Percentiles rank a stretch among this genome's conserved stretches.
These are phyloP conservation scores for Thelonectria blattea DNA, from an alignment of 2,329 filamentous ascomycete species.

Conservation along the genomic window DNA sequence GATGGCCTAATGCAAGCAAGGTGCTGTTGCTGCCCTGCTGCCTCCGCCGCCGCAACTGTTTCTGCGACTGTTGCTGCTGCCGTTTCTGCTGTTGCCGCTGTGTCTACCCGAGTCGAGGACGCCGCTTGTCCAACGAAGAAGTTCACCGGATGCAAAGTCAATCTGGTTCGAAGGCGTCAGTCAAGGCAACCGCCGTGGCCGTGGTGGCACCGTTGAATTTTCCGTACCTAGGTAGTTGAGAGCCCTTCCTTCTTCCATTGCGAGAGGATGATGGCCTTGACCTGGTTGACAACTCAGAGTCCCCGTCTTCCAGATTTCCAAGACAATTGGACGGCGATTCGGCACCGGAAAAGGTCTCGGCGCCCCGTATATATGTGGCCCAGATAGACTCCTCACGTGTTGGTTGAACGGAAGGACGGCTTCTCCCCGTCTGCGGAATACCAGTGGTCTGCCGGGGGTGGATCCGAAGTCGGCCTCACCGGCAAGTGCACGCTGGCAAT, in stretches of 20 bases:
- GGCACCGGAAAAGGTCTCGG: slow-evolving; percentile 6
- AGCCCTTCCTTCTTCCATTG: too few relatives aligned
- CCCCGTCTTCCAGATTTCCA: too few relatives aligned
- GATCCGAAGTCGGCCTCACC: slow-evolving; percentile 14
- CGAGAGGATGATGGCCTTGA: too few relatives aligned
- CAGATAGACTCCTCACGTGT: background rate
- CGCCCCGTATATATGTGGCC: background rate
- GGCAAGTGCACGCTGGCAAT: slow-evolving; percentile 11
- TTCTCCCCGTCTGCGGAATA: too few relatives aligned
- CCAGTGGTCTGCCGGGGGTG: background rate
- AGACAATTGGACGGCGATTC: slow-evolving; percentile 4
- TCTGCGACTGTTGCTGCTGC: too few relatives aligned
- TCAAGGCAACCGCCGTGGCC: background rate
- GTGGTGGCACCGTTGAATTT: background rate
- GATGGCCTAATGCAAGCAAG: background rate
- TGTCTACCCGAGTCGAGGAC: background rate
- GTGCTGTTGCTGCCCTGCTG: too few relatives aligned
- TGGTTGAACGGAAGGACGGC: background rate
- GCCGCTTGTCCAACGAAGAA: background rate
- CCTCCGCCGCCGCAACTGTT: too few relatives aligned
- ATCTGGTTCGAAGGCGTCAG: background rate
- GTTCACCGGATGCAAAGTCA: background rate
- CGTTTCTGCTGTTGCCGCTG: background rate
- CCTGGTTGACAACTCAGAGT: too few relatives aligned
- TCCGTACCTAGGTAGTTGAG: too few relatives aligned